phyloP scores from a whole-genome alignment of 768 basidiomycete species.

The Paxillus involutus region DNA sequence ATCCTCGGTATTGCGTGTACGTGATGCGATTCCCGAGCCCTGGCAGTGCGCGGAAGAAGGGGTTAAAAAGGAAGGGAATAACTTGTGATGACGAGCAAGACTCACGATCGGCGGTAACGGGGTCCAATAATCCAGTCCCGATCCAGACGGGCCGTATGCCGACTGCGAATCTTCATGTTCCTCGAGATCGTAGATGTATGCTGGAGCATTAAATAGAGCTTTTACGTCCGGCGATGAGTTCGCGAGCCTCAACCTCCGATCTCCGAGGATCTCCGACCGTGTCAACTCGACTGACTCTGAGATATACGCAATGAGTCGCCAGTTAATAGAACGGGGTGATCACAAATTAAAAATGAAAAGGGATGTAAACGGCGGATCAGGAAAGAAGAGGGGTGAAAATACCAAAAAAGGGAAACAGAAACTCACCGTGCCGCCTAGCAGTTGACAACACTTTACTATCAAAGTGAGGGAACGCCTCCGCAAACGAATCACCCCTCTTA shows the following conservation, averaged over 20 bases:
- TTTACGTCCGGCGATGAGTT: constrained; percentile 95
- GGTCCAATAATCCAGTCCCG: constrained; percentile 72
- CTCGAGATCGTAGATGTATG: constrained; percentile 80
- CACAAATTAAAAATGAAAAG: constrained; percentile 23
- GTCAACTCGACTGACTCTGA: constrained; percentile 77
- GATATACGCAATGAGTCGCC: constrained; percentile 9
- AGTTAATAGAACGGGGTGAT: neutral
- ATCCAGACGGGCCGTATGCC: constrained; percentile 50
- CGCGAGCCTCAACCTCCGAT: constrained; percentile 76
- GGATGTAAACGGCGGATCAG: constrained; percentile 33
- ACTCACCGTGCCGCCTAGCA: constrained; percentile 62
- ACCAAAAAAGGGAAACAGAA: neutral
- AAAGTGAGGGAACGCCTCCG: constrained; percentile 95
- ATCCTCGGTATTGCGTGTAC: constrained; percentile 71
- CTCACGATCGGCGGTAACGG: constrained; percentile 75
- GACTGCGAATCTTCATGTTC: constrained; percentile 66
- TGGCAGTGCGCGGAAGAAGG: constrained; percentile 25
- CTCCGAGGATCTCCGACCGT: constrained; percentile 65
- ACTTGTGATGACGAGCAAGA: constrained; percentile 12
- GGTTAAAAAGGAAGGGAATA: constrained; percentile 10
- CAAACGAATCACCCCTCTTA: constrained; percentile 89
- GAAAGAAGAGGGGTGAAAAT: neutral
- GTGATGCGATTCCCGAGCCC: constrained; percentile 69
- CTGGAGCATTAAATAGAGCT: constrained; percentile 86
- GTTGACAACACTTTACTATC: constrained; percentile 91